Evolutionary conservation across 306 rosid genomes (phyloP).

Genomic region (Quillaja saponaria): DNA sequence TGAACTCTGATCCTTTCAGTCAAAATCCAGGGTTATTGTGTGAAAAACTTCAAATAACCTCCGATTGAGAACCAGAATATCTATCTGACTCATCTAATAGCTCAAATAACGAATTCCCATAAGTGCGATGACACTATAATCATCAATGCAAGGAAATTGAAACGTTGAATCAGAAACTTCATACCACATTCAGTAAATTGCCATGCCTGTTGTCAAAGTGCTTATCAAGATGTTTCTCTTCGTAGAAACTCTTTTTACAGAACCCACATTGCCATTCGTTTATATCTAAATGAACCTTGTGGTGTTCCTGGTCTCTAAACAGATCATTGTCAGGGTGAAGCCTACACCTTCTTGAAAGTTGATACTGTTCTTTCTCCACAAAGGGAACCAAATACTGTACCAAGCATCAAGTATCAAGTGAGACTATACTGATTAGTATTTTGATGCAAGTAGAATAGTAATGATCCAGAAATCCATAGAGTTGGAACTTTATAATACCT

Average conservation of each 20-base stretch:
- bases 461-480: slow-evolving; percentile 14
- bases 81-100: too few species aligned
- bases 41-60: too few species aligned
- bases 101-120: too few species aligned
- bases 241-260: slow-evolving; percentile 53
- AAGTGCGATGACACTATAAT: too few species aligned
- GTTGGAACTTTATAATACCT: slow-evolving; percentile 37
- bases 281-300: slow-evolving; percentile 44
- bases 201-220: slow-evolving; percentile 77
- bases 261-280: slow-evolving; percentile 57
- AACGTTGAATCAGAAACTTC: slow-evolving; percentile 24
- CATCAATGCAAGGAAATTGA: slow-evolving; percentile 13
- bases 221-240: slow-evolving; percentile 65
- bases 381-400: slow-evolving; percentile 54
- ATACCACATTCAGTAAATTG: slow-evolving; percentile 62
- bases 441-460: slow-evolving; percentile 15
- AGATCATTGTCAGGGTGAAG: slow-evolving; percentile 55
- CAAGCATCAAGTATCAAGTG: slow-evolving; percentile 23
- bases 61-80: too few species aligned
- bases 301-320: slow-evolving; percentile 57
- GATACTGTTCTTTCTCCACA: slow-evolving; percentile 51
- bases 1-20: slow-evolving; percentile 10
- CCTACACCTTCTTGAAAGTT: slow-evolving; percentile 46
- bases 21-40: too few species aligned
- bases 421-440: slow-evolving; percentile 17